Evolutionary conservation across 257 asterid species (phyloP).

Genomic region (Solanum dulcamara): DNA sequence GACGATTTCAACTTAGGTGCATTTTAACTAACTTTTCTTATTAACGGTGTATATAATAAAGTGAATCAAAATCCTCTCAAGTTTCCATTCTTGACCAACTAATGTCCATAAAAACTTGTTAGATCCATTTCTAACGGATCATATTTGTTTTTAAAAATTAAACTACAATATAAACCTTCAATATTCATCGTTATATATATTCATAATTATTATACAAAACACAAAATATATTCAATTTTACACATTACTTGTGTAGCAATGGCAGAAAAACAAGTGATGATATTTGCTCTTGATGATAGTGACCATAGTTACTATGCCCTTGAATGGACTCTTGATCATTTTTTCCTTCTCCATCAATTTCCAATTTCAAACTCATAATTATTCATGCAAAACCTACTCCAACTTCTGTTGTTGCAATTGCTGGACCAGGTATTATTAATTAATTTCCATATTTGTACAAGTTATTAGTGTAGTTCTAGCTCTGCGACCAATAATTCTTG

Average conservation of each 20-base stretch:
- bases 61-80: background rate
- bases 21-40: background rate
- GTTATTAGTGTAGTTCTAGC: background rate
- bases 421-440: conserved; percentile 21
- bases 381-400: conserved; percentile 19
- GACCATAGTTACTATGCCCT: conserved; percentile 32
- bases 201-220: background rate
- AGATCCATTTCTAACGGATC: background rate
- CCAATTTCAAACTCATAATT: conserved; percentile 17
- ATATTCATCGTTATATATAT: background rate
- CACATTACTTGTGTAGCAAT: background rate
- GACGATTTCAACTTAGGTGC: background rate
- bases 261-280: conserved; percentile 20
- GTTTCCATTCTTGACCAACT: background rate
- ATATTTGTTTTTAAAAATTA: background rate
- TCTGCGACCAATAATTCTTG: too few species aligned
- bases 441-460: background rate
- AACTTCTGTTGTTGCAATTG: conserved; percentile 13
- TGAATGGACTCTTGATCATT: conserved; percentile 27
- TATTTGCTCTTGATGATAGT: conserved; percentile 25
- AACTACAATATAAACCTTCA: background rate
- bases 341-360: background rate
- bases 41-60: background rate
- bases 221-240: background rate
- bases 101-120: background rate